phyloP scores from a whole-genome alignment of 1,284 basidiomycete species.

The Trichosporon sp. region DNA sequence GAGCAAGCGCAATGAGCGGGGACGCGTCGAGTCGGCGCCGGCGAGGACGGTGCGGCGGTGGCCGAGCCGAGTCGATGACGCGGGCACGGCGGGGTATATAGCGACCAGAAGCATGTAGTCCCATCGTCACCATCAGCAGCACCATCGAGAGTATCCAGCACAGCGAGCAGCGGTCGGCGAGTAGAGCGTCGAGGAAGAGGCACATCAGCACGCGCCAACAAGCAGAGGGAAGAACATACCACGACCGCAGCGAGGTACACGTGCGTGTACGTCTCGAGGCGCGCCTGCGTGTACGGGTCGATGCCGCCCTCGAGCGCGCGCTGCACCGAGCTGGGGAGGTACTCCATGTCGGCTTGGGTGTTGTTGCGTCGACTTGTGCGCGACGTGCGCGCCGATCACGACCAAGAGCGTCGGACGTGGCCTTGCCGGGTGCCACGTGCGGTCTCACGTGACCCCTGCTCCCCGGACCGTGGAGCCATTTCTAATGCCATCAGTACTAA shows the following conservation, averaged over 20 bases:
- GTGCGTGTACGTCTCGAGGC: conserved; percentile 33
- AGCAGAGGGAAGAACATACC: conserved; percentile 20
- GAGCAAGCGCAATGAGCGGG: neutral
- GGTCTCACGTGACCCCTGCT: neutral
- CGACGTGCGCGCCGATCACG: neutral
- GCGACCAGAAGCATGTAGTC: too few relatives aligned
- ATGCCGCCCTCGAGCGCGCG: conserved; percentile 36
- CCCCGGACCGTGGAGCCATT: too few relatives aligned
- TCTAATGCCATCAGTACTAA: too few relatives aligned
- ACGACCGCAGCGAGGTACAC: conserved; percentile 35
- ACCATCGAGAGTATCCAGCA: neutral
- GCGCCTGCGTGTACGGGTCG: conserved; percentile 38
- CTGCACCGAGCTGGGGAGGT: conserved; percentile 27
- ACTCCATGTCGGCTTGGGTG: conserved; percentile 33
- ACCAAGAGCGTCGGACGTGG: neutral
- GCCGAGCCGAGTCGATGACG: too few relatives aligned
- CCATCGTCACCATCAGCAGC: too few relatives aligned
- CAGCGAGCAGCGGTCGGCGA: neutral
- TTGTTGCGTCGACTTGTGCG: neutral
- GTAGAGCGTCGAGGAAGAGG: neutral
- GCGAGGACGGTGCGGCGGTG: too few relatives aligned
- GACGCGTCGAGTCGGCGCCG: too few relatives aligned
- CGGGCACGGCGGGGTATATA: too few relatives aligned
- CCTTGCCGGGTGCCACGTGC: neutral
- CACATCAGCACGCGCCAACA: neutral